Conservation (phyloP, 169 alveolate species). For the Cryptosporidium andersoni region DNA sequence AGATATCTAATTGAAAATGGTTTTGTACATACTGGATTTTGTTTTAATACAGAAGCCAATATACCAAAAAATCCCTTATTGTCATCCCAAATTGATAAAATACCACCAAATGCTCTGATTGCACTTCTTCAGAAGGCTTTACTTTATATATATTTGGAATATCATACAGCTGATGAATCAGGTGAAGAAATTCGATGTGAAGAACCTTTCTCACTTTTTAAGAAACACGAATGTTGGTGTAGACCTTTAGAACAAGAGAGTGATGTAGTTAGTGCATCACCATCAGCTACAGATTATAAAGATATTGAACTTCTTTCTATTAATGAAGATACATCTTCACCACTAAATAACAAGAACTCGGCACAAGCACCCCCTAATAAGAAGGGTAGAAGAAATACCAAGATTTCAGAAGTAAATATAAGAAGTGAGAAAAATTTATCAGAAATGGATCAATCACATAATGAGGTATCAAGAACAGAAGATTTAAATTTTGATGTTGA, state of each 20-base stretch:
- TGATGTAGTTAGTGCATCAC: not conserved
- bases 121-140: conserved; percentile 88
- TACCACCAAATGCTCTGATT: conserved; percentile 87
- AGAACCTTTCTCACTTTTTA: conserved; percentile 84
- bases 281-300: not conserved
- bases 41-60: conserved; percentile 84
- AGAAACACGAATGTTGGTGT: conserved; percentile 85
- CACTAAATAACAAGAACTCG: not conserved
- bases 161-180: conserved; percentile 78
- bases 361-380: not conserved
- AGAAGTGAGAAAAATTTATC: not conserved
- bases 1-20: conserved; percentile 89
- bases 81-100: conserved; percentile 83
- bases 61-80: conserved; percentile 82
- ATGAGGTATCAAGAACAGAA: not conserved
- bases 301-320: not conserved
- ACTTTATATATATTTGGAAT: conserved; percentile 84
- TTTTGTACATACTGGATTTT: conserved; percentile 83
- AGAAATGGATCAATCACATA: not conserved
- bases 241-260: conserved; percentile 72
- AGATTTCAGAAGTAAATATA: not conserved
- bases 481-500: too few species aligned
- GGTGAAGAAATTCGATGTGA: conserved; percentile 80
- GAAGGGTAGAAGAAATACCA: not conserved
- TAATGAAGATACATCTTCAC: conserved; percentile 1